Percentiles rank a stretch among this genome's conserved stretches.
Conservation (phyloP, 192 early-diverging fungal genomes). For the Coemansia sp. region DNA sequence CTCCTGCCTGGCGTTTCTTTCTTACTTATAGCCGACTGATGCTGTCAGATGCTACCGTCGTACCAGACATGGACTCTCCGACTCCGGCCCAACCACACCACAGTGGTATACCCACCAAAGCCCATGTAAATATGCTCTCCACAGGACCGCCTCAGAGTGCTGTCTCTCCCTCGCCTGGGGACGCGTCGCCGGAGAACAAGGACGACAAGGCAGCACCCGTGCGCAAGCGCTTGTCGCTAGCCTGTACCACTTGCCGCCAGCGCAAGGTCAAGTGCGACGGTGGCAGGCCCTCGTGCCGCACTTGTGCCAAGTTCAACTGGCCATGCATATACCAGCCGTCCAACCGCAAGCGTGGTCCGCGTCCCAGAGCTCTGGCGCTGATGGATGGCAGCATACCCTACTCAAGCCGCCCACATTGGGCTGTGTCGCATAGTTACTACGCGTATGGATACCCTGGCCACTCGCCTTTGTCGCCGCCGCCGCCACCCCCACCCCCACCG, state of each 20-base stretch:
- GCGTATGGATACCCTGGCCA: constrained; percentile 32
- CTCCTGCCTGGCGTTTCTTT: not conserved
- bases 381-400: constrained; percentile 48
- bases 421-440: constrained; percentile 29
- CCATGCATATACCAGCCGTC: constrained; percentile 80
- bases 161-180: not conserved
- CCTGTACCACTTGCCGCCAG: constrained; percentile 54
- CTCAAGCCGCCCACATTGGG: constrained; percentile 38
- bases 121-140: not conserved
- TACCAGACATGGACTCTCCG: not conserved
- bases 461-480: constrained; percentile 31
- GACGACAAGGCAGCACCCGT: constrained; percentile 50
- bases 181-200: constrained; percentile 22
- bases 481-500: constrained; percentile 29
- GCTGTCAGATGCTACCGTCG: not conserved
- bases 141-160: not conserved
- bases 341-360: constrained; percentile 86
- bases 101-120: not conserved
- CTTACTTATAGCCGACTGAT: constrained; percentile 2
- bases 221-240: constrained; percentile 53
- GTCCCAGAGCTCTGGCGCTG: constrained; percentile 54
- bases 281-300: constrained; percentile 72
- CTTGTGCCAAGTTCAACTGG: constrained; percentile 66
- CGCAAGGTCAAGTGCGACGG: constrained; percentile 82
- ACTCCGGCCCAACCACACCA: not conserved